phyloP scores from a whole-genome alignment of 202 grass and related monocot genomes.

The Thinopyrum obtusiflorum region DNA sequence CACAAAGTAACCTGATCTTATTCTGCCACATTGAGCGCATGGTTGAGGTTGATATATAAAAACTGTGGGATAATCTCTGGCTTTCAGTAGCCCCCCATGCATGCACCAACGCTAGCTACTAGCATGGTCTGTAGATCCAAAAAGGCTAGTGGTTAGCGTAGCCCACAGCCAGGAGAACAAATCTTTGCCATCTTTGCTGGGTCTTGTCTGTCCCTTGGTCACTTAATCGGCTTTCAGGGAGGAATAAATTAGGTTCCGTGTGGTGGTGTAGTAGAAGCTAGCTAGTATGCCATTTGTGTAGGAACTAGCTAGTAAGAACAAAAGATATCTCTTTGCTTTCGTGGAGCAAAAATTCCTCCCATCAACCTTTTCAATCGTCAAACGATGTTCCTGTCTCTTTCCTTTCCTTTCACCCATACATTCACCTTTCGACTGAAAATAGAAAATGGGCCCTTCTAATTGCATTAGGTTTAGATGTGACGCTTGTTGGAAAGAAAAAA shows the following conservation, averaged over 20 bases:
- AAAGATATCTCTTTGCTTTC: conserved; percentile 24
- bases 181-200: conserved; percentile 30
- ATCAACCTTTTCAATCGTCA: conserved; percentile 32
- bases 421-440: not conserved
- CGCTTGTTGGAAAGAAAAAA: not conserved
- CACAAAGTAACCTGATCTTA: not conserved
- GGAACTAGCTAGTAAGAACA: conserved; percentile 14
- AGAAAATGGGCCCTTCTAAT: conserved; percentile 25
- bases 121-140: conserved; percentile 15
- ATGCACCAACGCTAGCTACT: not conserved
- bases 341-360: not conserved
- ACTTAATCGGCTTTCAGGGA: conserved; percentile 24
- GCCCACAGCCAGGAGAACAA: conserved; percentile 23
- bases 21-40: conserved; percentile 26
- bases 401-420: not conserved
- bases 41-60: conserved; percentile 10
- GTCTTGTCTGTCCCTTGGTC: conserved; percentile 7
- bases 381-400: conserved; percentile 34
- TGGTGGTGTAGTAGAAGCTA: not conserved
- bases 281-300: not conserved
- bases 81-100: conserved; percentile 5
- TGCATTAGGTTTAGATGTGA: conserved; percentile 48
- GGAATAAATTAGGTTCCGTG: conserved; percentile 33
- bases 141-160: conserved; percentile 22
- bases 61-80: conserved; percentile 27